phyloP scores from a whole-genome alignment of 2,329 filamentous ascomycete genomes.

The Sporothrix dimorphospora region DNA sequence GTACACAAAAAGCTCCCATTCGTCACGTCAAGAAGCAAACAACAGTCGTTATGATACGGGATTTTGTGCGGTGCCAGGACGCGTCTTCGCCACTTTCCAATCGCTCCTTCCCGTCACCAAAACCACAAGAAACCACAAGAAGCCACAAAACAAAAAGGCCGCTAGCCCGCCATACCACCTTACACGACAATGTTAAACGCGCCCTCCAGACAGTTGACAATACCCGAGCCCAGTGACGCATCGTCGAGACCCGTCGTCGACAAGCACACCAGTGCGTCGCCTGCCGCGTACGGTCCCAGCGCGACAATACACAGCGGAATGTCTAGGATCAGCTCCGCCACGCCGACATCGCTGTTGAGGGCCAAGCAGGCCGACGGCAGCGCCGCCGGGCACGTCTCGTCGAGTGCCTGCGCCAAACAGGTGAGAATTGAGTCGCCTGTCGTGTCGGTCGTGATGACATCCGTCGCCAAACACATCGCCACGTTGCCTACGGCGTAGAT shows the following conservation, averaged over 20 bases:
- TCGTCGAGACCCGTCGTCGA: conserved; percentile 16
- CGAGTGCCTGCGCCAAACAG: conserved; percentile 28
- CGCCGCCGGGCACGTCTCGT: conserved; percentile 26
- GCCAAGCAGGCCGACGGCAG: conserved; percentile 31
- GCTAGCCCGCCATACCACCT: background rate
- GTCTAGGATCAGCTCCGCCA: background rate
- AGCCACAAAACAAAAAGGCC: background rate
- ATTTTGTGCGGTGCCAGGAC: background rate
- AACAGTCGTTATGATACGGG: background rate
- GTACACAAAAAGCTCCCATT: background rate
- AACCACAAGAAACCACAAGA: background rate
- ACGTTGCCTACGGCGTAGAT: conserved; percentile 35
- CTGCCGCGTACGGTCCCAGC: conserved; percentile 29
- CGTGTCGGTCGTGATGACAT: background rate
- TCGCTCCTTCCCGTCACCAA: conserved; percentile 9
- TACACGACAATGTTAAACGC: conserved; percentile 26
- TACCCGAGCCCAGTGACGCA: conserved; percentile 19
- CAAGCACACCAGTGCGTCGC: conserved; percentile 27
- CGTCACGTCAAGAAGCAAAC: background rate
- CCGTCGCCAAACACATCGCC: conserved; percentile 24
- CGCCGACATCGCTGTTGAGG: background rate
- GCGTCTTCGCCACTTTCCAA: background rate
- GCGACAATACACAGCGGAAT: conserved; percentile 28
- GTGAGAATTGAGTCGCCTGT: conserved; percentile 26
- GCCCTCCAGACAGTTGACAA: conserved; percentile 28